phyloP scores from a whole-genome alignment of 2,329 filamentous ascomycete species.

The Trichoderma harzianum region DNA sequence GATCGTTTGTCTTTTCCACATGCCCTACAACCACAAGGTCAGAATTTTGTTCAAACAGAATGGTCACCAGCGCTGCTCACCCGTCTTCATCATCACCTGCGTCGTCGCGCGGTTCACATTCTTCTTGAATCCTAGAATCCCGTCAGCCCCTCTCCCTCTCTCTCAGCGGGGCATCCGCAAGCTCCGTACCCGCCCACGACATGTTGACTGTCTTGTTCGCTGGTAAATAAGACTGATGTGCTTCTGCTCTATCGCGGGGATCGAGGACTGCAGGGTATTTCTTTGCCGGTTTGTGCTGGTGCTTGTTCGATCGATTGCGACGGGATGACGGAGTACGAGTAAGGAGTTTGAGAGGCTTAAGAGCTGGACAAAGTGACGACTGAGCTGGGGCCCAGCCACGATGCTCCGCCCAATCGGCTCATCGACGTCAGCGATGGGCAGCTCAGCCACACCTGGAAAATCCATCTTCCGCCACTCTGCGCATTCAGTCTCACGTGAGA shows the following conservation, averaged over 20 bases:
- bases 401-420: conserved; percentile 29
- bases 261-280: not conserved
- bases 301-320: conserved; percentile 21
- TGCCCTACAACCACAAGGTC: conserved; percentile 56
- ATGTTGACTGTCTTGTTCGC: conserved; percentile 40
- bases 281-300: conserved; percentile 4
- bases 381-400: conserved; percentile 32
- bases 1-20: conserved; percentile 97
- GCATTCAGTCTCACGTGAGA: conserved; percentile 28
- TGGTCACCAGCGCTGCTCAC: conserved; percentile 40
- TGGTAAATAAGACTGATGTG: conserved; percentile 3
- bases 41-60: not conserved
- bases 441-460: conserved; percentile 19
- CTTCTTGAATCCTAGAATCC: conserved; percentile 58
- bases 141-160: conserved; percentile 28
- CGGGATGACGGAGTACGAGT: conserved; percentile 26
- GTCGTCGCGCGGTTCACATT: conserved; percentile 98
- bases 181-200: conserved; percentile 65
- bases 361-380: conserved; percentile 18
- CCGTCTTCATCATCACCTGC: conserved; percentile 99
- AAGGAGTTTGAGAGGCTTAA: conserved; percentile 20
- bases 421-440: conserved; percentile 25
- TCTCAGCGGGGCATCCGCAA: conserved; percentile 27
- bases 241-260: not conserved
- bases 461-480: not conserved